Conservation (phyloP, 164 flowering plant species). For the Amborella trichopoda region DNA sequence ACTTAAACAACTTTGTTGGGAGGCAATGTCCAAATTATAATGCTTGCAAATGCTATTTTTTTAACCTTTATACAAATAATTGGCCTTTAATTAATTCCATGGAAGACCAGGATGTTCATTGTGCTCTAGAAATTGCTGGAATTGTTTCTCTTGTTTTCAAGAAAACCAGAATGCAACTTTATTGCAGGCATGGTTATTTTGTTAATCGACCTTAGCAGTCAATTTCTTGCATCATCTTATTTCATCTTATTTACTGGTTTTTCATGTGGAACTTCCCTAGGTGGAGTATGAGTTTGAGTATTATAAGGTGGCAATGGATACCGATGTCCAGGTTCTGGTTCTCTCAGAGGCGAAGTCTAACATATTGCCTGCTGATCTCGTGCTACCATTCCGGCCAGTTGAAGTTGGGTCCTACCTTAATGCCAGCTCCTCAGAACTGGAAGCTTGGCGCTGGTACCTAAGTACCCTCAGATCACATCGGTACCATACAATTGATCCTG, state of each 20-base stretch:
- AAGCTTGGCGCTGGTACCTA: slow-evolving; percentile 91
- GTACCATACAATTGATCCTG: slow-evolving; percentile 57
- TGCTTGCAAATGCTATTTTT: too few relatives aligned
- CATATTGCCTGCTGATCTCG: slow-evolving; percentile 79
- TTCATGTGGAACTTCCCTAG: slow-evolving; percentile 72
- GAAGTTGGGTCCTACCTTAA: slow-evolving; percentile 15
- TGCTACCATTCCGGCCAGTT: slow-evolving; percentile 71
- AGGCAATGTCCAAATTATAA: too few relatives aligned
- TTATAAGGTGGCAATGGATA: slow-evolving; percentile 77
- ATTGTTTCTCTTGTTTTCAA: too few relatives aligned
- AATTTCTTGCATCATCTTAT: too few relatives aligned
- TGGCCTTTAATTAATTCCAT: too few relatives aligned
- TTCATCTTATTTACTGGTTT: slow-evolving; percentile 45
- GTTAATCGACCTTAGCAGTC: too few relatives aligned
- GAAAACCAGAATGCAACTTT: too few relatives aligned
- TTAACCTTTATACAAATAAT: too few relatives aligned
- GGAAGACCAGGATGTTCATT: too few relatives aligned
- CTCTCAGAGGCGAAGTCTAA: slow-evolving; percentile 85
- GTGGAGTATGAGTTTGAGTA: slow-evolving; percentile 82
- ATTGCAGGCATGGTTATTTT: too few relatives aligned
- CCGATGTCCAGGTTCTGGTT: slow-evolving; percentile 68
- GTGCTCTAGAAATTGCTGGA: too few relatives aligned
- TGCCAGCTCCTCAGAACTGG: slow-evolving; percentile 24
- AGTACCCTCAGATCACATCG: slow-evolving; percentile 46
- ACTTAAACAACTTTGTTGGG: too few relatives aligned